These are phyloP conservation scores for Skeletonema marinoi DNA, from an alignment of 108 stramenopile species.

Conservation along the genomic window DNA sequence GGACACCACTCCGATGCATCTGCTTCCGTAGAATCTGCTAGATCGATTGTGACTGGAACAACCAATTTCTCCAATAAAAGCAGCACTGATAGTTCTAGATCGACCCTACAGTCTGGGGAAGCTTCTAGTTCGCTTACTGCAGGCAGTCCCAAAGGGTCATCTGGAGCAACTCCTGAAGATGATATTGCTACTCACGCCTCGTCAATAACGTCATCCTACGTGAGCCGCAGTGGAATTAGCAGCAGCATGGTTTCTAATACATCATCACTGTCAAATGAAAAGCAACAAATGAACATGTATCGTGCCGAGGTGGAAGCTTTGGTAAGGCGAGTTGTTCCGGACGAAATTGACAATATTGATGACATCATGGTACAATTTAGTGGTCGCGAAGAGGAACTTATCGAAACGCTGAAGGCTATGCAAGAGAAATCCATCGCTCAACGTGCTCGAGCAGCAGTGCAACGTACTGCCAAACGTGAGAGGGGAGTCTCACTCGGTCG, in stretches of 20 bases:
- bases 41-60: neutral
- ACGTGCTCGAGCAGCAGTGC: constrained; percentile 69
- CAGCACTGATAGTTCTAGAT: neutral
- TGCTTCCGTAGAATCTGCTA: neutral
- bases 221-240: constrained; percentile 9
- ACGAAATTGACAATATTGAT: constrained; percentile 88
- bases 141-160: neutral
- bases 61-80: neutral
- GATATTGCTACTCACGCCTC: neutral
- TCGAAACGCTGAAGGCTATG: constrained; percentile 86
- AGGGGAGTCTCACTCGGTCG: constrained; percentile 15
- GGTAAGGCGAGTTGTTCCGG: constrained; percentile 80
- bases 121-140: neutral
- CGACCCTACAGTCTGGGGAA: neutral
- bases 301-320: constrained; percentile 80
- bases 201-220: constrained; percentile 13
- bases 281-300: constrained; percentile 31
- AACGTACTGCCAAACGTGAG: constrained; percentile 79
- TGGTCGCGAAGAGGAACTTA: constrained; percentile 88
- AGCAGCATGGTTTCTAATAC: constrained; percentile 20
- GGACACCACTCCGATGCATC: neutral
- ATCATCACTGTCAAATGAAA: constrained; percentile 4
- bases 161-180: neutral
- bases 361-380: constrained; percentile 89
- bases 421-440: constrained; percentile 82